phyloP scores from a whole-genome alignment of 257 asterid species.

The Verbena officinalis region DNA sequence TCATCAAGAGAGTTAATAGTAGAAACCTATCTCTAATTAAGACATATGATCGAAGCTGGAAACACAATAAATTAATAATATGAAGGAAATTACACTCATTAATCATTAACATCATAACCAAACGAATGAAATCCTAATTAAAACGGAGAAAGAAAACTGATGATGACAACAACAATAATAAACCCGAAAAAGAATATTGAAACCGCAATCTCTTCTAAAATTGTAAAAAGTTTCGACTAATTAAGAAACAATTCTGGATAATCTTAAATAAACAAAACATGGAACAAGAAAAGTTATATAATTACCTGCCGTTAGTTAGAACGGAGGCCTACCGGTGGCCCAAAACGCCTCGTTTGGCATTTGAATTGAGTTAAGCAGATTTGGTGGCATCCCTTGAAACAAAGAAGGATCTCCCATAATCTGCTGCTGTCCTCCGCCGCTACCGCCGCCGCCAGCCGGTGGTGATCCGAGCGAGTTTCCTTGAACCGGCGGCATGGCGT shows the following conservation, averaged over 20 bases:
- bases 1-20: neutral
- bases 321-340: slow-evolving; percentile 67
- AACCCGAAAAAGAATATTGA: neutral
- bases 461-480: slow-evolving; percentile 45
- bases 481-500: slow-evolving; percentile 32
- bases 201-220: slow-evolving; percentile 13
- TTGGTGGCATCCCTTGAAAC: slow-evolving; percentile 67
- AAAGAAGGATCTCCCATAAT: slow-evolving; percentile 49
- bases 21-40: too few species aligned
- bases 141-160: neutral
- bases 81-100: too few species aligned
- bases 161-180: neutral
- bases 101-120: slow-evolving; percentile 11
- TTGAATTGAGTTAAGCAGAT: slow-evolving; percentile 53
- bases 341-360: slow-evolving; percentile 67
- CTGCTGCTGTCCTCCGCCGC: slow-evolving; percentile 36
- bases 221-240: slow-evolving; percentile 4
- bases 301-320: slow-evolving; percentile 40
- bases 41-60: too few species aligned
- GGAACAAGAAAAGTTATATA: neutral
- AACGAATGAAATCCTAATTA: neutral
- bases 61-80: neutral
- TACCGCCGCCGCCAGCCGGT: slow-evolving; percentile 25
- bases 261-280: neutral
- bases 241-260: slow-evolving; percentile 17